phyloP scores from a whole-genome alignment of 345 rosid species.

The Xanthoceras sorbifolium region DNA sequence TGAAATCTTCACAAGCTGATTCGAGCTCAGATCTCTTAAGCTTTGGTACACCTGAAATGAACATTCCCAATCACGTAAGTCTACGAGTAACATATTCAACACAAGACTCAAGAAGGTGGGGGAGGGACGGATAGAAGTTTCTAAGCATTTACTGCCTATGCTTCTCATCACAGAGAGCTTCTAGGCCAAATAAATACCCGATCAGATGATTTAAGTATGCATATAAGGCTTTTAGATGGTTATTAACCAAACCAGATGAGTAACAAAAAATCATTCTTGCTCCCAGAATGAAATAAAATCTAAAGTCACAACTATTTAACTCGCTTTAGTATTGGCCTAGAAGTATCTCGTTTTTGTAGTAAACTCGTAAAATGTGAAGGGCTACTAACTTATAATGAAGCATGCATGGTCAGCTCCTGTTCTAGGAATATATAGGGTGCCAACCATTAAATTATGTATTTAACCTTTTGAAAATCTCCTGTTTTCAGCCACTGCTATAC shows the following conservation, averaged over 20 bases:
- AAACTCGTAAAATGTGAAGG: background rate
- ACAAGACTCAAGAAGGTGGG: background rate
- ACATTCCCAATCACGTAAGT: conserved; percentile 4
- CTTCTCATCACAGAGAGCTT: background rate
- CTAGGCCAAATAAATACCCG: background rate
- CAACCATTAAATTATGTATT: no score
- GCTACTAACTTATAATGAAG: background rate
- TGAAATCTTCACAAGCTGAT: conserved; percentile 95
- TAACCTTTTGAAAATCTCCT: background rate
- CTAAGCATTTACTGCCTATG: background rate
- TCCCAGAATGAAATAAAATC: background rate
- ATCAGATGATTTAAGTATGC: background rate
- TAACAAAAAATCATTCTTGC: background rate
- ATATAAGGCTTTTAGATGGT: background rate
- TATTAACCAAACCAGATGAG: conserved; percentile 3
- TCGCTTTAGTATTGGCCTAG: background rate
- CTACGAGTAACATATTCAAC: background rate
- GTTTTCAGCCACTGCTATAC: conserved; percentile 3
- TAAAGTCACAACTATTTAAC: background rate
- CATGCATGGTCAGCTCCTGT: no score
- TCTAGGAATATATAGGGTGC: no score
- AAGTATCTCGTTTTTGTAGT: background rate
- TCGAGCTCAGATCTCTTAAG: conserved; percentile 81
- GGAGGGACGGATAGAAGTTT: background rate
- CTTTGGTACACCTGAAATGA: conserved; percentile 78